Base-by-base conservation (phyloP, 495 filamentous ascomycete genomes). In the Astrothelium subdiscretum region DNA sequence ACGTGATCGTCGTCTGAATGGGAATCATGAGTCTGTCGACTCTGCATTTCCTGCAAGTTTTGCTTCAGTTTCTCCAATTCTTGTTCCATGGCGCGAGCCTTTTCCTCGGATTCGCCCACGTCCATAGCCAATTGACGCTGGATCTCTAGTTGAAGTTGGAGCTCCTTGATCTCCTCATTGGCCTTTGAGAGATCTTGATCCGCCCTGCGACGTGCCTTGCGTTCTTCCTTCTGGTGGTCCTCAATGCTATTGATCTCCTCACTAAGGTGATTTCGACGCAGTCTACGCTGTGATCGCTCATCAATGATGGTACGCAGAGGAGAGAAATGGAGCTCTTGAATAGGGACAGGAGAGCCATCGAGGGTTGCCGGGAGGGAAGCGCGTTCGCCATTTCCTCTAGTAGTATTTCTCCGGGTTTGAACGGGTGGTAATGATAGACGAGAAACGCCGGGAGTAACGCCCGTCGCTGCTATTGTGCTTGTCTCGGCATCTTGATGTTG, bases 261-360 rank as follows among this genome's bases (percentile, higher is more conserved):
- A 65, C 87, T 89, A 38, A 94, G 72, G 31, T 87, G 84, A 63
- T 85, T 84, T 24, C 88, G 82, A 15, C 83, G 79, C 27, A 91
- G 79, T 51, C 88, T 80, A 26, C 89, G 82, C 69, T 85, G 84
- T n/a, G 83, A 79, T n/a, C 89, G 82, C 26, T 77, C 77, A 66
- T 90, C 86, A 26, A 92, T 71, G 3, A 87, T 80, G 29, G 88
- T 83, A n/a, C 82, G 78, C 32, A 91, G 74, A 0, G 89, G 86
- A 2, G 81, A 80, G 64, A 90, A 88, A 63, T 87, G 83, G 0
- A 86, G 29, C 63, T 80, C 78, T 26, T 67, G 60, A 58, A 69
- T 67, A 2, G 63, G 13, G 1, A 66, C 63, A 40, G 26, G 22
- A 26, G 24, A 31, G 31, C 29, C 40, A 61, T 67, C 63, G 63